A percentile compares a stretch with the other conserved stretches of the same genome.
Evolutionary conservation across 1,139 yeast genomes (phyloP).

Genomic region (Schwanniomyces etchellsii): DNA sequence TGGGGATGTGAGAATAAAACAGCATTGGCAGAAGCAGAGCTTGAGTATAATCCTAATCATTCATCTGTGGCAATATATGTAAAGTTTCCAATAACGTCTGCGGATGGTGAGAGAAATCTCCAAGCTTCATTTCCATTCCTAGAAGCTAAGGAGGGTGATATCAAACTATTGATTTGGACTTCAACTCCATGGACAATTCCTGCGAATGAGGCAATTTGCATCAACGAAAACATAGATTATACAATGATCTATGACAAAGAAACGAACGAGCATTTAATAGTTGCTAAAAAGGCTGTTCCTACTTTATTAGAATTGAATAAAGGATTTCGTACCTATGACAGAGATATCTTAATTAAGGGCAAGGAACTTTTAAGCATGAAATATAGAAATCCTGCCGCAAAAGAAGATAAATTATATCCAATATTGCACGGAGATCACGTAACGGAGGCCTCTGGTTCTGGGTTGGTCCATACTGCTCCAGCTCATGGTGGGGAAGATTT

Average conservation of each 20-base stretch:
- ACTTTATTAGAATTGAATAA: slow-evolving; percentile 26
- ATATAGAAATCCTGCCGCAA: slow-evolving; percentile 57
- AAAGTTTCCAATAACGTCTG: slow-evolving; percentile 49
- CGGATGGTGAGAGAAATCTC: slow-evolving; percentile 5
- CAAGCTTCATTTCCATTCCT: slow-evolving; percentile 2
- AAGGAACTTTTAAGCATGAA: slow-evolving; percentile 30
- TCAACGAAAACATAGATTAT: slow-evolving; percentile 56
- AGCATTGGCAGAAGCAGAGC: slow-evolving; percentile 94
- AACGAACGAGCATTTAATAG: slow-evolving; percentile 39
- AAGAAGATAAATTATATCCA: slow-evolving; percentile 39
- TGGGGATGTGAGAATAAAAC: slow-evolving; percentile 96
- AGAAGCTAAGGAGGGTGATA: slow-evolving; percentile 5
- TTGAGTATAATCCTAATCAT: slow-evolving; percentile 77
- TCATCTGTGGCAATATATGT: slow-evolving; percentile 66
- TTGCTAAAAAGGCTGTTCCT: slow-evolving; percentile 41
- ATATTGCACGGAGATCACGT: slow-evolving; percentile 81
- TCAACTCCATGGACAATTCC: slow-evolving; percentile 98
- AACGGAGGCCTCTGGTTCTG: slow-evolving; percentile 80
- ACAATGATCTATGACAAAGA: slow-evolving; percentile 36
- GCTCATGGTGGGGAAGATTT: slow-evolving; percentile 98
- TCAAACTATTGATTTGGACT: slow-evolving; percentile 72
- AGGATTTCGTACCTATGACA: slow-evolving; percentile 26
- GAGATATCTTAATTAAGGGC: slow-evolving; percentile 32
- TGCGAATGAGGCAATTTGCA: slow-evolving; percentile 79
- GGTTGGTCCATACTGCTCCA: slow-evolving; percentile 94